phyloP scores from a whole-genome alignment of 257 asterid genomes.

The Knoxia roxburghii region DNA sequence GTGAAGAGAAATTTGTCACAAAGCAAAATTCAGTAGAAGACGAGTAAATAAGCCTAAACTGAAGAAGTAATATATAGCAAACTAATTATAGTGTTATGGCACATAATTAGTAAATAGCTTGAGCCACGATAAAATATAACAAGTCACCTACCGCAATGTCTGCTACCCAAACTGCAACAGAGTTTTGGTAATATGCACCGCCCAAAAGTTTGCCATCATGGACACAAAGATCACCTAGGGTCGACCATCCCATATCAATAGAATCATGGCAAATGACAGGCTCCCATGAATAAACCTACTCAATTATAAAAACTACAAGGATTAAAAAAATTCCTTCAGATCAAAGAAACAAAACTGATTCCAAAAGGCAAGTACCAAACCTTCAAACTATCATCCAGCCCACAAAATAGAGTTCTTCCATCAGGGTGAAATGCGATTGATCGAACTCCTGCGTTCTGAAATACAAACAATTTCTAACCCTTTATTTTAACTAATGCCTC shows the following conservation, averaged over 20 bases:
- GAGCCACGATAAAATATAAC: not conserved
- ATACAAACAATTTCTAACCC: constrained; percentile 17
- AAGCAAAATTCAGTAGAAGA: not conserved
- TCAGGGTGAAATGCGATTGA: constrained; percentile 85
- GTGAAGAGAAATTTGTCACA: constrained; percentile 1
- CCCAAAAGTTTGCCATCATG: constrained; percentile 93
- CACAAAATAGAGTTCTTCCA: constrained; percentile 86
- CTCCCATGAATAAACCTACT: constrained; percentile 97
- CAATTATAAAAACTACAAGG: not conserved
- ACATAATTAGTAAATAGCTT: constrained; percentile 6
- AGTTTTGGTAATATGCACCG: constrained; percentile 83
- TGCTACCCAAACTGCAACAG: constrained; percentile 94
- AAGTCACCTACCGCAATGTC: constrained; percentile 63
- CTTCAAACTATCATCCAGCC: constrained; percentile 93
- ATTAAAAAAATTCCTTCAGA: constrained; percentile 3
- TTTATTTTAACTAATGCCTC: not conserved
- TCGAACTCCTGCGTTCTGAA: constrained; percentile 82
- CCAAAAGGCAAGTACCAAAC: constrained; percentile 29
- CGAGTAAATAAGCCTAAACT: not conserved
- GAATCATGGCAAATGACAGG: constrained; percentile 92
- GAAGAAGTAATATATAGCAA: not conserved
- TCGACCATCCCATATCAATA: constrained; percentile 97
- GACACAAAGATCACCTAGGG: constrained; percentile 83
- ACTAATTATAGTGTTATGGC: not conserved
- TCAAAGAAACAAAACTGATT: constrained; percentile 8